Percentiles rank a stretch among this genome's conserved stretches.
Evolutionary conservation across 2,329 filamentous ascomycete genomes (phyloP).

Genomic region (Cylindrodendrum hubeiense): DNA sequence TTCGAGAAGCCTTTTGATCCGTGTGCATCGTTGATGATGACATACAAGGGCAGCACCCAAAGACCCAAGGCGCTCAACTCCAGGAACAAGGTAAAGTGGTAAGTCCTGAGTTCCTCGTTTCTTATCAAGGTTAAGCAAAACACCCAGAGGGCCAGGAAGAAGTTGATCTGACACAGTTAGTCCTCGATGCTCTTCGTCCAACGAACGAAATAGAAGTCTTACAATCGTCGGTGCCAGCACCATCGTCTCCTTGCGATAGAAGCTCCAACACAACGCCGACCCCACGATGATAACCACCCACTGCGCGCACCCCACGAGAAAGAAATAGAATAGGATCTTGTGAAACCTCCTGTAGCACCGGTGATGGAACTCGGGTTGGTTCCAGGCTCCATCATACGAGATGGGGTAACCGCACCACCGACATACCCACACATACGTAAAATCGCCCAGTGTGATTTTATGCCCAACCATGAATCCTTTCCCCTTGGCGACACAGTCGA

Average conservation of each 20-base stretch:
- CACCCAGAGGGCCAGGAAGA: slow-evolving; percentile 52
- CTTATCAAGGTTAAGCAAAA: slow-evolving; percentile 51
- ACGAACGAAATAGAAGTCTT: slow-evolving; percentile 30
- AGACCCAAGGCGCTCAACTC: slow-evolving; percentile 46
- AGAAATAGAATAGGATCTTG: slow-evolving; percentile 52
- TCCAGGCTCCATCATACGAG: slow-evolving; percentile 43
- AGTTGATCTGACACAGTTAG: slow-evolving; percentile 47
- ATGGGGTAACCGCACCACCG: slow-evolving; percentile 60
- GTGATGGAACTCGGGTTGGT: slow-evolving; percentile 56
- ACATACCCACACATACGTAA: slow-evolving; percentile 53
- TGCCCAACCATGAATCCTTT: slow-evolving; percentile 53
- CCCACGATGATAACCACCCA: slow-evolving; percentile 51
- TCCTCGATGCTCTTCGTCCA: neutral
- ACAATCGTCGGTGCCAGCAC: slow-evolving; percentile 52
- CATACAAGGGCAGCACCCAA: slow-evolving; percentile 43
- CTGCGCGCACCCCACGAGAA: slow-evolving; percentile 55
- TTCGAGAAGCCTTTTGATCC: slow-evolving; percentile 14
- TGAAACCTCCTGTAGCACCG: slow-evolving; percentile 55
- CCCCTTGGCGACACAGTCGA: slow-evolving; percentile 52
- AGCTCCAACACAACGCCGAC: slow-evolving; percentile 54
- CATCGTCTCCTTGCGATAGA: slow-evolving; percentile 46
- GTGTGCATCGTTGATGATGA: slow-evolving; percentile 39
- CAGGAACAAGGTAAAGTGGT: slow-evolving; percentile 52
- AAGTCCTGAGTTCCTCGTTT: slow-evolving; percentile 52
- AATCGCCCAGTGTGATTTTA: slow-evolving; percentile 53